Evolutionary conservation across 352 stramenopile genomes (phyloP), one percentile per base, ranked within the genome.

Genomic region (Phytopythium mirpurense): DNA sequence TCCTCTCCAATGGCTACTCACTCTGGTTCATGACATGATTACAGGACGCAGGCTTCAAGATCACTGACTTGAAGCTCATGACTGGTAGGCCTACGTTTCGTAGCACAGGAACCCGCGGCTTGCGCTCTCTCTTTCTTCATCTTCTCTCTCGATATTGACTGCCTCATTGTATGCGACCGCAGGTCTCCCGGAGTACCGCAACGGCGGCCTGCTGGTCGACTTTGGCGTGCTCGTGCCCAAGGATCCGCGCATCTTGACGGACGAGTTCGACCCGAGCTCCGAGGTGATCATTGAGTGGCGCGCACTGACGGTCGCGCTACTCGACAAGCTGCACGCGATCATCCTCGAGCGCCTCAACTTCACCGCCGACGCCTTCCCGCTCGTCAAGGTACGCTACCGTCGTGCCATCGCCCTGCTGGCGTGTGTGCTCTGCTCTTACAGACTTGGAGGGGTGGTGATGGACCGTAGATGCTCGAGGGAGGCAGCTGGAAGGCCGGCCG

Each of bases 221-320:
- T 79, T 88, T 62, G 83, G 80, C 31, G 75, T 93, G 26, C 62
- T 95, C 9, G 70, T 85, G 24, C 78, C 84, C 6, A 92, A 93
- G 56, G 72, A 70, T 16, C 26, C 49, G 2, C 63, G 55, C 16
- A 90, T 81, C 34, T 50, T 85, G 41, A 85, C 63, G 4, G 72
- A 84, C 23, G 60, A 72, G 26, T 85, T 85, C 41, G 74, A 86
- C 9, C 75, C 78, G 11, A 87, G 76, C 51, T 66, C 71, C 5
- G 75, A 87, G 53, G 78, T 95, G 41, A 92, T 93, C 57, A 74
- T 95, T 23, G 84, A 95, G 55, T 95, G 84, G 84, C 76, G 84
- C 35, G 84, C 84, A 32, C 68, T 93, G 19, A 95, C 84, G 7
- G 83, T 95, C 4, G 82, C 78, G 16, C 56, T 93, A 23, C 60